Percentiles rank a stretch among this genome's conserved stretches.
These are phyloP conservation scores for Dactylonectria estremocensis DNA, from an alignment of 2,329 filamentous ascomycete genomes.

Conservation along the genomic window DNA sequence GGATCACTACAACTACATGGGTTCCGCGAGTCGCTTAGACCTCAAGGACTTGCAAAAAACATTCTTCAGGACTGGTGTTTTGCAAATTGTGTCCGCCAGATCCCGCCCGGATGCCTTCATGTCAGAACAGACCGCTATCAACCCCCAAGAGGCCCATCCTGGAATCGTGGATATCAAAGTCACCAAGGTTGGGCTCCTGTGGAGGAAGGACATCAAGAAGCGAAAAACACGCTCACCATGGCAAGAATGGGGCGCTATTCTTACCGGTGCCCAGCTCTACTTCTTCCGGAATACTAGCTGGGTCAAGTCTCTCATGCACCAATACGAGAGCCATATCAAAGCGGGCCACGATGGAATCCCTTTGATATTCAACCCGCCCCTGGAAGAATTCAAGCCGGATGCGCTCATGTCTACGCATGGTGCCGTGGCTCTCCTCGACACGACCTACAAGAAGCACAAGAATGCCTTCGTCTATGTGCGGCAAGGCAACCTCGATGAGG, in stretches of 20 bases:
- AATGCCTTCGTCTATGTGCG: constrained; percentile 93
- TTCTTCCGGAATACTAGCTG: constrained; percentile 95
- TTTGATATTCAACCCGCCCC: constrained; percentile 89
- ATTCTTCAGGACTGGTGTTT: constrained; percentile 90
- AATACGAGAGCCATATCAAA: constrained; percentile 87
- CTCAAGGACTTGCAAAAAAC: constrained; percentile 87
- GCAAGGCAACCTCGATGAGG: constrained; percentile 89
- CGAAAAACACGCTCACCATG: constrained; percentile 95
- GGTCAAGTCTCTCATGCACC: constrained; percentile 91
- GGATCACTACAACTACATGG: constrained; percentile 91
- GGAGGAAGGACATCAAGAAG: constrained; percentile 95
- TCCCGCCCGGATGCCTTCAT: constrained; percentile 97
- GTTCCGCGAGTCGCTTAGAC: constrained; percentile 82
- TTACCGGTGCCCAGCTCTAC: constrained; percentile 97
- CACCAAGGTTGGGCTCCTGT: constrained; percentile 93
- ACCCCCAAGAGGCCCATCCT: constrained; percentile 88
- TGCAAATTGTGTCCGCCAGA: constrained; percentile 95
- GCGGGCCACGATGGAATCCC: constrained; percentile 82
- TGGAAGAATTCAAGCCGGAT: constrained; percentile 95
- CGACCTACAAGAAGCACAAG: constrained; percentile 94
- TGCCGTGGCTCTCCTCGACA: constrained; percentile 89
- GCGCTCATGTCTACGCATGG: constrained; percentile 93
- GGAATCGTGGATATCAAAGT: constrained; percentile 98
- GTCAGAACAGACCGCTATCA: constrained; percentile 86
- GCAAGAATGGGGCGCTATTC: constrained; percentile 98